Base-by-base conservation (phyloP, 768 basidiomycete genomes). In the Russula foetens region DNA sequence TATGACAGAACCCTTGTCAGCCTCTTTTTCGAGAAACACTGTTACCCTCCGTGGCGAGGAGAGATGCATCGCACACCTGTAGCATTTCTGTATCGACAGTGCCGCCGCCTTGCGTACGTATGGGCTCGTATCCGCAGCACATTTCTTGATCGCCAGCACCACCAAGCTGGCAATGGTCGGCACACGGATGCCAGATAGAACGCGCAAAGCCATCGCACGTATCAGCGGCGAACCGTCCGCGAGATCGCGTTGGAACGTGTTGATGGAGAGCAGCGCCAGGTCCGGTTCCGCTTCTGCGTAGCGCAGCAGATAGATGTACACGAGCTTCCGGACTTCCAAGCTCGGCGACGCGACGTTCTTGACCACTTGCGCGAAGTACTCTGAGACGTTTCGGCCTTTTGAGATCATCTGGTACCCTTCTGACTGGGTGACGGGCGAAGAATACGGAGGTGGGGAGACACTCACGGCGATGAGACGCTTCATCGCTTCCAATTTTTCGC, bases 211-310 rank as follows among this genome's bases (percentile, higher is more conserved):
- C 91, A 98, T 96, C 14, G 94, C 93, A 23, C 97, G 86, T 60
- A 98, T 98, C 67, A 97, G 82, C 0, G 95, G 96, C 63, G 88
- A 97, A 33, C 85, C 77, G 68, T 98, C 97, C 4, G 87, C 84
- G 31, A 99, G 78, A 74, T 99, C 97, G 73, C 92, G 92, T 72
- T 99, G 97, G 70, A 98, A 98, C 1, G 96, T 96, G 75, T 99
- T 99, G 77, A 99, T 96, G 3, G 94, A 95, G 31, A 99, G 80
- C 51, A 99, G 75, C 1, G 96, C 90, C 50, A 98, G 85, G 72
- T 98, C 97, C 15, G 97, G 95, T 68, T 97, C 94, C 35, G 86
- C 83, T 44, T 90, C 86, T 52, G 97, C 93, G 73, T 97, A 95
- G 61, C 92, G 87, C 47, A 98, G 77, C 65, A 99, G 86, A 75